Percentiles rank a stretch among this genome's conserved stretches.
Conservation (phyloP, 2,329 filamentous ascomycete species). For the Colletotrichum sp. region DNA sequence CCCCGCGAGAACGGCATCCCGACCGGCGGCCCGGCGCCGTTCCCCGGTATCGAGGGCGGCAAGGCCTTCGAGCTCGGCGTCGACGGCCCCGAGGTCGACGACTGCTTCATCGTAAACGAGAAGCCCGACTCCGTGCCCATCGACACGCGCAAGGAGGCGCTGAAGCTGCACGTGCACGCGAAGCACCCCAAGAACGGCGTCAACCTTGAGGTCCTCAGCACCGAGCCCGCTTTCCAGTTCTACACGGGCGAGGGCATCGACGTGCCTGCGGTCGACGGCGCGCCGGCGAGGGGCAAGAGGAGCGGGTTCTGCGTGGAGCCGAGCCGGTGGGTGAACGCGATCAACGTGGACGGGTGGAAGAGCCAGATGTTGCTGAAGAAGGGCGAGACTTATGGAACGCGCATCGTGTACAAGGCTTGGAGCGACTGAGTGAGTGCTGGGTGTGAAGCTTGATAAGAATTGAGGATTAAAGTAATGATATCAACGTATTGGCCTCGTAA, state of each 20-base stretch:
- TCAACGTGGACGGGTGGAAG: constrained; percentile 82
- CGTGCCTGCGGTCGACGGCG: constrained; percentile 68
- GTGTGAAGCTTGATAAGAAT: neutral
- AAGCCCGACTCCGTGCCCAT: constrained; percentile 64
- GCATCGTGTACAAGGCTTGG: constrained; percentile 87
- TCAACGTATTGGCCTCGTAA: neutral
- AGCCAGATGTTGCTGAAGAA: constrained; percentile 81
- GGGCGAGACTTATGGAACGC: constrained; percentile 81
- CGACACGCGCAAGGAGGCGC: constrained; percentile 67
- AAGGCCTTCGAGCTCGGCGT: constrained; percentile 75
- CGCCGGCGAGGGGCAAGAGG: constrained; percentile 68
- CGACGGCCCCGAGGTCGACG: constrained; percentile 78
- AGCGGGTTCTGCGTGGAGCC: constrained; percentile 93
- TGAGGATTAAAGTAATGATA: neutral
- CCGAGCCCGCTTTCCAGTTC: constrained; percentile 96
- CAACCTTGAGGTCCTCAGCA: constrained; percentile 86
- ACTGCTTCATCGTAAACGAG: constrained; percentile 83
- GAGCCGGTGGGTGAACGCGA: constrained; percentile 86
- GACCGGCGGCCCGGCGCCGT: constrained; percentile 67
- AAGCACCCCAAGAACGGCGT: constrained; percentile 76
- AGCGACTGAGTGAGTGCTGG: constrained; percentile 53
- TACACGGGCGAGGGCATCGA: constrained; percentile 90
- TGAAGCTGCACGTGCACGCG: constrained; percentile 73
- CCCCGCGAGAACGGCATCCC: constrained; percentile 82
- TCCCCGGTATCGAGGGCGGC: constrained; percentile 68